Conservation (phyloP, 2,329 filamentous ascomycete species). For the Dothistroma pini region DNA sequence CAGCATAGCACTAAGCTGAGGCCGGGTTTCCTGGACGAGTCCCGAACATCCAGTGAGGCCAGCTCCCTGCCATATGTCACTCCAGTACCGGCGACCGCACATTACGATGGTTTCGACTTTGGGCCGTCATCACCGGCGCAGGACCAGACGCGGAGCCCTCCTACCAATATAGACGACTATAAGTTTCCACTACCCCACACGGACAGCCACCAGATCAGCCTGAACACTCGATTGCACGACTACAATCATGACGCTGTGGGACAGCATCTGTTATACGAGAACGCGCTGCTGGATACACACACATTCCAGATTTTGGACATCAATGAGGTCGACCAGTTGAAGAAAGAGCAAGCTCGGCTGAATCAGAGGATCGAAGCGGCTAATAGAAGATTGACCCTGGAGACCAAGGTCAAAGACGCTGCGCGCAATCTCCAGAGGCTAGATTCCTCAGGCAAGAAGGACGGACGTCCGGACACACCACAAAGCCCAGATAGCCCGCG, state of each 20-base stretch:
- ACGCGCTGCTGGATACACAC: slow-evolving; percentile 83
- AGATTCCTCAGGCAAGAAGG: slow-evolving; percentile 60
- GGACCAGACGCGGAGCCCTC: slow-evolving; percentile 7
- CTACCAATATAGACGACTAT: slow-evolving; percentile 20
- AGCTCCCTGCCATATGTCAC: slow-evolving; percentile 13
- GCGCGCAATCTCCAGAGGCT: slow-evolving; percentile 80
- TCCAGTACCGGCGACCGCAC: slow-evolving; percentile 14
- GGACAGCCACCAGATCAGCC: slow-evolving; percentile 28
- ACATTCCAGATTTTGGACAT: slow-evolving; percentile 81
- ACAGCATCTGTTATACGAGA: slow-evolving; percentile 90
- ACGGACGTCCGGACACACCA: slow-evolving; percentile 40
- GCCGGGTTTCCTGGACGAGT: neutral
- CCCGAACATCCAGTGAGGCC: slow-evolving; percentile 5
- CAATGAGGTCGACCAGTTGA: slow-evolving; percentile 86
- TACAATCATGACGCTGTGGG: slow-evolving; percentile 58
- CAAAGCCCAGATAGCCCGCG: slow-evolving; percentile 48
- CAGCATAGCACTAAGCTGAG: neutral
- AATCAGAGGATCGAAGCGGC: slow-evolving; percentile 75
- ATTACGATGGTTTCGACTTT: slow-evolving; percentile 27
- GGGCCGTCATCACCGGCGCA: slow-evolving; percentile 16
- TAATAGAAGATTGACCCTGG: slow-evolving; percentile 77
- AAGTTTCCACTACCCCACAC: slow-evolving; percentile 24
- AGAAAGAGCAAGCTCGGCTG: slow-evolving; percentile 75
- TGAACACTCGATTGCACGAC: slow-evolving; percentile 31
- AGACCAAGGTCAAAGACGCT: slow-evolving; percentile 92